These are phyloP conservation scores for Venturia nashicola DNA, from an alignment of 2,329 filamentous ascomycete species.

Conservation along the genomic window DNA sequence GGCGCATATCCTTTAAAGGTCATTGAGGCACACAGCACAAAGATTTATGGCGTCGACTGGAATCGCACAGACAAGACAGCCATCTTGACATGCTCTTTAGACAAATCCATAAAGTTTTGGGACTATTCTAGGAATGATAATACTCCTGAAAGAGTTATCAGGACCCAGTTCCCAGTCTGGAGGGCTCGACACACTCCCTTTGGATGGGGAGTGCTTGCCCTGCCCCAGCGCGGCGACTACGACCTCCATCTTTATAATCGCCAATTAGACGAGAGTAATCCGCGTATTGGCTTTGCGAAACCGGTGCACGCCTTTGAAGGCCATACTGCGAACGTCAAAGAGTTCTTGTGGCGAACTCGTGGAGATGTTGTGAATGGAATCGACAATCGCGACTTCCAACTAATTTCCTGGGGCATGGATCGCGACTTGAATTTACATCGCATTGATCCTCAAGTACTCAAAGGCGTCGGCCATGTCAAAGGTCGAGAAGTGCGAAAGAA, in stretches of 20 bases:
- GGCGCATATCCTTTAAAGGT: slow-evolving; percentile 67
- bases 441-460: slow-evolving; percentile 51
- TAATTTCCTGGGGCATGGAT: slow-evolving; percentile 88
- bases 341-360: slow-evolving; percentile 79
- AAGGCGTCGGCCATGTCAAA: slow-evolving; percentile 60
- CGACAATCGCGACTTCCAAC: slow-evolving; percentile 79
- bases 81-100: slow-evolving; percentile 77
- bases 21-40: slow-evolving; percentile 79
- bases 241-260: slow-evolving; percentile 76
- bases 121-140: slow-evolving; percentile 54
- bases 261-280: slow-evolving; percentile 32
- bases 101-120: slow-evolving; percentile 91
- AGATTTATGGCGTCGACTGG: slow-evolving; percentile 95
- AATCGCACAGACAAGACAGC: slow-evolving; percentile 62
- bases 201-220: slow-evolving; percentile 71
- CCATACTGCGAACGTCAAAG: slow-evolving; percentile 60
- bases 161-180: slow-evolving; percentile 80
- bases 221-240: slow-evolving; percentile 82
- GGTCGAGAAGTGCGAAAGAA: slow-evolving; percentile 52
- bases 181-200: slow-evolving; percentile 85
- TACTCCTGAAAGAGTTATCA: slow-evolving; percentile 62
- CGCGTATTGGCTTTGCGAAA: slow-evolving; percentile 22
- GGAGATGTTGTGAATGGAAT: slow-evolving; percentile 53
- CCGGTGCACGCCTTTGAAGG: slow-evolving; percentile 41
- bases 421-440: slow-evolving; percentile 69